Evolutionary conservation across 768 basidiomycete species (phyloP).

Genomic region (Bullera alba): DNA sequence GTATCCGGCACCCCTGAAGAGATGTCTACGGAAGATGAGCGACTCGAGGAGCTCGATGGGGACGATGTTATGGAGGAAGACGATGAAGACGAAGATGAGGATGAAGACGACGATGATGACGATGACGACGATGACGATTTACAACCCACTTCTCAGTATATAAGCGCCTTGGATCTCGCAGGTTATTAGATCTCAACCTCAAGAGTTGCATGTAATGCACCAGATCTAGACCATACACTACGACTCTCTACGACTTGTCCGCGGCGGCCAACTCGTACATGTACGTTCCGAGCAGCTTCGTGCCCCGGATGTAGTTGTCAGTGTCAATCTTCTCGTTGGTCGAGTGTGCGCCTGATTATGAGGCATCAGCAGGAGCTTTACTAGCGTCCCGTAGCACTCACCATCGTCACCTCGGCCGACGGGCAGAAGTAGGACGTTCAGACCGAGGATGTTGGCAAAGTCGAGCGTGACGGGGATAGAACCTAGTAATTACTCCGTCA

Average conservation of each 20-base stretch:
- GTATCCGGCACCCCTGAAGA: constrained; percentile 1
- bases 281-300: constrained; percentile 72
- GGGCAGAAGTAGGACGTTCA: constrained; percentile 81
- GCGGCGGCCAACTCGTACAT: constrained; percentile 61
- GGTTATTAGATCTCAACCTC: constrained; percentile 15
- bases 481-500: constrained; percentile 47
- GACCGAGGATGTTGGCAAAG: constrained; percentile 77
- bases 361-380: no score
- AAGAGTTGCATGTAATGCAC: neutral
- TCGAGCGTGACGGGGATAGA: constrained; percentile 90
- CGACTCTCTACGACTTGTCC: neutral
- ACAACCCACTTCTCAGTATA: constrained; percentile 31
- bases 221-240: no score
- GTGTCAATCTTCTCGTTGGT: constrained; percentile 92
- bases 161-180: constrained; percentile 37
- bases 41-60: constrained; percentile 9
- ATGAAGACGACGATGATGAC: constrained; percentile 30
- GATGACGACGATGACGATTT: constrained; percentile 27
- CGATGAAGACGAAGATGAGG: constrained; percentile 21
- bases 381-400: constrained; percentile 49
- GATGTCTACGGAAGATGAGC: constrained; percentile 8
- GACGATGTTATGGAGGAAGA: constrained; percentile 25
- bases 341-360: constrained; percentile 26
- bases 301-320: constrained; percentile 70
- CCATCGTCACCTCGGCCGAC: constrained; percentile 95